Conservation (phyloP, 1,139 yeast species). For the Suhomyces terraborum region DNA sequence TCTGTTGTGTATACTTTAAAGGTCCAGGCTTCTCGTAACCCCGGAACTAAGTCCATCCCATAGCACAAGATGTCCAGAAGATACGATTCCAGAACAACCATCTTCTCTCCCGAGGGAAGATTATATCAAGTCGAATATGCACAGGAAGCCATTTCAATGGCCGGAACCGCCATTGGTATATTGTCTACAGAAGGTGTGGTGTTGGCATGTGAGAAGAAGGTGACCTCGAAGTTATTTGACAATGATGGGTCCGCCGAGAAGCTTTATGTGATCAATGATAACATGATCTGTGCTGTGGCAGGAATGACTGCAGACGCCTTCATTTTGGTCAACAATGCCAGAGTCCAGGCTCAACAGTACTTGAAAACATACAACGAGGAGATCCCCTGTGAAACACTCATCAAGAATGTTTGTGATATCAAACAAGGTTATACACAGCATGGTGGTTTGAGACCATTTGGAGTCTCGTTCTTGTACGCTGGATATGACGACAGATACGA, state of each 20-base stretch:
- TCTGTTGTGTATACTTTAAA: not conserved
- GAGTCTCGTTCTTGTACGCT: conserved; percentile 94
- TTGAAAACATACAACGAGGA: conserved; percentile 85
- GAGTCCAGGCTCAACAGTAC: conserved; percentile 81
- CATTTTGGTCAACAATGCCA: conserved; percentile 84
- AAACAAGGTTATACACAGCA: conserved; percentile 99
- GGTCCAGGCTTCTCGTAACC: not conserved
- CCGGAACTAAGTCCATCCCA: not conserved
- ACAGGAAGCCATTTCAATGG: conserved; percentile 94
- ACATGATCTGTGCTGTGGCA: conserved; percentile 92
- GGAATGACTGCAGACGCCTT: conserved; percentile 98
- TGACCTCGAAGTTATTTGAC: conserved; percentile 87
- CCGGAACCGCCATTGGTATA: conserved; percentile 97
- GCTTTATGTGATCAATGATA: conserved; percentile 75
- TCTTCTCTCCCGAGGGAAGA: conserved; percentile 98
- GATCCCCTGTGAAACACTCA: conserved; percentile 88
- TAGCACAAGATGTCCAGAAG: conserved; percentile 45
- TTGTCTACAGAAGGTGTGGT: conserved; percentile 93
- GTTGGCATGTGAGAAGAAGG: conserved; percentile 93
- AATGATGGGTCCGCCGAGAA: conserved; percentile 94
- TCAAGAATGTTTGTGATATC: conserved; percentile 85
- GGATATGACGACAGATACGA: conserved; percentile 91
- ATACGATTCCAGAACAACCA: conserved; percentile 95
- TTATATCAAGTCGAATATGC: conserved; percentile 96
- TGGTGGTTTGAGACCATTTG: conserved; percentile 98